phyloP scores from a whole-genome alignment of 495 filamentous ascomycete genomes.

The Podospora bellae-mahoneyi region DNA sequence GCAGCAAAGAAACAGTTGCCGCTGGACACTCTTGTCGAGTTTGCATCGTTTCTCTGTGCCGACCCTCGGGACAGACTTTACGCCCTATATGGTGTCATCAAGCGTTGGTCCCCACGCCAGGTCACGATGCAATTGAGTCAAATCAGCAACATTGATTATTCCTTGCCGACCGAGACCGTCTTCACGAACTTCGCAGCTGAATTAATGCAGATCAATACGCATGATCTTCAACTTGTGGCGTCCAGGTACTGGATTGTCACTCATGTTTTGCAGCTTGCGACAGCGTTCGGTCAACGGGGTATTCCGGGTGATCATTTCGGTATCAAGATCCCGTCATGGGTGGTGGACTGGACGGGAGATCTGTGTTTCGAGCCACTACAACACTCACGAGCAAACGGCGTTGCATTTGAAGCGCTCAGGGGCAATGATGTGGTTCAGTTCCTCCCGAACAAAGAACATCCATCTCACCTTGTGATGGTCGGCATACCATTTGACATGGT shows the following conservation, averaged over 20 bases:
- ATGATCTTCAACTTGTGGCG: not conserved
- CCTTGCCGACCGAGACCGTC: not conserved
- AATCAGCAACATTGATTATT: not conserved
- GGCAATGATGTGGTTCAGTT: not conserved
- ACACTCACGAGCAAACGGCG: not conserved
- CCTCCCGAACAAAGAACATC: not conserved
- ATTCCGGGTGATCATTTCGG: not conserved
- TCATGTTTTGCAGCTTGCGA: not conserved
- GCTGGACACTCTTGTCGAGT: constrained; percentile 12
- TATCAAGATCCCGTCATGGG: constrained; percentile 12
- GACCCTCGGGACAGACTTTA: constrained; percentile 16
- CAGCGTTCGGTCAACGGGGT: not conserved
- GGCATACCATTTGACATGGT: not conserved
- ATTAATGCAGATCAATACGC: not conserved
- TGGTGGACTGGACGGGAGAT: constrained; percentile 13
- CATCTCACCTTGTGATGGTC: not conserved
- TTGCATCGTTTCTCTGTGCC: constrained; percentile 11
- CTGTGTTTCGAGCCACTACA: constrained; percentile 9
- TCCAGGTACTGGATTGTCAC: not conserved
- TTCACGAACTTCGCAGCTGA: not conserved
- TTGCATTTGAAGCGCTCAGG: not conserved
- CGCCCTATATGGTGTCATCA: constrained; percentile 16
- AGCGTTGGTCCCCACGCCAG: constrained; percentile 10
- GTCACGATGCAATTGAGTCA: not conserved
- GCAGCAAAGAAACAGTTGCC: not conserved